These are phyloP conservation scores for Penicillium cinerascens DNA, from an alignment of 495 filamentous ascomycete genomes.

Conservation along the genomic window DNA sequence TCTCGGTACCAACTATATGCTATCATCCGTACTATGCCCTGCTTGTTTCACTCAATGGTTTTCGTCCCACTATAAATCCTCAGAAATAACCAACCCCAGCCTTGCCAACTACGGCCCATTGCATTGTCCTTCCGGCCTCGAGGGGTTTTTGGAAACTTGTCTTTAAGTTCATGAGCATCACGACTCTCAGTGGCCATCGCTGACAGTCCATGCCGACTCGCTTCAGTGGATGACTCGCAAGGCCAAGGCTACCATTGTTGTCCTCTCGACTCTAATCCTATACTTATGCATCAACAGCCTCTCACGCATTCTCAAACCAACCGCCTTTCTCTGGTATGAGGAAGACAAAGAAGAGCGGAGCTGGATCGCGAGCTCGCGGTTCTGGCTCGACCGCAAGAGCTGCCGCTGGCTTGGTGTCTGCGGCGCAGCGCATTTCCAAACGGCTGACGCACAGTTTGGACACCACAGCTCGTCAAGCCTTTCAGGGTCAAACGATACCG, in stretches of 20 bases:
- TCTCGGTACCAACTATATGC: constrained; percentile 21
- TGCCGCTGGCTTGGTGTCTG: constrained; percentile 73
- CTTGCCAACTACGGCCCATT: constrained; percentile 14
- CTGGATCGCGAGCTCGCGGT: constrained; percentile 70
- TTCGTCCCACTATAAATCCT: constrained; percentile 7
- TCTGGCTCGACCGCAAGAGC: constrained; percentile 69
- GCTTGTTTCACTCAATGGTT: constrained; percentile 12
- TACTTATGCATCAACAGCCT: constrained; percentile 47
- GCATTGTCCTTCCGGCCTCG: constrained; percentile 19
- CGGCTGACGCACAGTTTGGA: constrained; percentile 25
- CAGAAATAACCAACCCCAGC: no score
- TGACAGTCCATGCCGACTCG: constrained; percentile 20
- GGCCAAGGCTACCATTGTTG: constrained; percentile 35
- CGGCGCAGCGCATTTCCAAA: constrained; percentile 56
- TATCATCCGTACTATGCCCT: constrained; percentile 11
- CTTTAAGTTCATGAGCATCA: constrained; percentile 17
- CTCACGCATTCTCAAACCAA: constrained; percentile 28
- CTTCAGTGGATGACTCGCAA: constrained; percentile 43
- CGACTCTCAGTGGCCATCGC: constrained; percentile 10
- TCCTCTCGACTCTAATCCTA: constrained; percentile 40
- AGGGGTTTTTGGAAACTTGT: constrained; percentile 3
- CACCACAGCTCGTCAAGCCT: constrained; percentile 21
- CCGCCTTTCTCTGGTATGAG: constrained; percentile 41
- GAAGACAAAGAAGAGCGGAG: constrained; percentile 54
- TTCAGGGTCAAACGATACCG: constrained; percentile 13